Evolutionary conservation across 208 protist species (phyloP).

Genomic region (Trypanosoma conorhini): DNA sequence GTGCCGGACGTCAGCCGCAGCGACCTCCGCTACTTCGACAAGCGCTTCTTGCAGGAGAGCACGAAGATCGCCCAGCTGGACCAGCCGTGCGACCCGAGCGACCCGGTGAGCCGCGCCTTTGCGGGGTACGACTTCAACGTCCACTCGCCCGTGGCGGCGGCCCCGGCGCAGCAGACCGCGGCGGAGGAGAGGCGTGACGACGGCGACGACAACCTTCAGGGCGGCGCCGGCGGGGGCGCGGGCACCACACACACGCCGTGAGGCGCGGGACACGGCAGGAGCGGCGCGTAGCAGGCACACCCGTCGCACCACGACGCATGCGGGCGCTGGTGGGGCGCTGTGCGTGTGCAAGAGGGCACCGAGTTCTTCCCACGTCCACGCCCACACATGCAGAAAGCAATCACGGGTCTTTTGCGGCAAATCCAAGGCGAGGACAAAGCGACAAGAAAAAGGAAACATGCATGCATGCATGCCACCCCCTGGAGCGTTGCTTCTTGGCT

Average conservation of each 20-base stretch:
- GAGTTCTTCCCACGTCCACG: neutral
- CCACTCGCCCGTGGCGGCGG: neutral
- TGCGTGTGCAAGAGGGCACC: no score
- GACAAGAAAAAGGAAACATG: conserved; percentile 23
- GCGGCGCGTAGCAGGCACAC: no score
- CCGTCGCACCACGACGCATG: no score
- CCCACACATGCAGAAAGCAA: no score
- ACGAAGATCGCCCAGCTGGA: conserved; percentile 19
- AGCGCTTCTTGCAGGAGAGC: conserved; percentile 27
- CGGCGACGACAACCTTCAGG: neutral
- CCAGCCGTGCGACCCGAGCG: conserved; percentile 24
- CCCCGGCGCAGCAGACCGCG: neutral
- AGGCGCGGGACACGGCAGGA: neutral
- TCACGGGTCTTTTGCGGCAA: neutral
- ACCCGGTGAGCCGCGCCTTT: conserved; percentile 23
- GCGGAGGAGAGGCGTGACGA: neutral
- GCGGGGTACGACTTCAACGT: conserved; percentile 23
- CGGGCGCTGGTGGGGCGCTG: no score
- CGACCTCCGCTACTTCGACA: conserved; percentile 31
- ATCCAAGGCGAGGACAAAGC: neutral
- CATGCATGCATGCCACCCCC: conserved; percentile 16
- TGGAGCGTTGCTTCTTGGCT: no score
- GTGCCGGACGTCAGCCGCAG: conserved; percentile 20
- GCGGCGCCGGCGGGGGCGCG: no score
- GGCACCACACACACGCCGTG: neutral